Percentiles rank a stretch among this genome's conserved stretches.
These are phyloP conservation scores for Hymenoscyphus fraxineus DNA, from an alignment of 2,329 filamentous ascomycete species.

Conservation along the genomic window DNA sequence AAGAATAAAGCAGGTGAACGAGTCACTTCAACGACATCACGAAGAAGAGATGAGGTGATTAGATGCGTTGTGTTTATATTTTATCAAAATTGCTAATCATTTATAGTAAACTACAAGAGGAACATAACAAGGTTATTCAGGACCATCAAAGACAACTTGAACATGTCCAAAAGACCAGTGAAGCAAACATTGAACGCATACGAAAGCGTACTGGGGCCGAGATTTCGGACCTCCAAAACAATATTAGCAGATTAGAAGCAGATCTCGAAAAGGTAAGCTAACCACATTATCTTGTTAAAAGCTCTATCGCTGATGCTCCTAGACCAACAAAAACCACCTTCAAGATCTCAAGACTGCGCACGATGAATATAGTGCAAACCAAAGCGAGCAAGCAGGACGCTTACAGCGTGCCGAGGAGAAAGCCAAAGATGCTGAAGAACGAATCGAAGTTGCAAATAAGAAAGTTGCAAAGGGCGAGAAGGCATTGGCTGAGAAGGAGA, in stretches of 20 bases:
- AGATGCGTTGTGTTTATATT: background rate
- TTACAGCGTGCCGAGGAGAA: slow-evolving; percentile 40
- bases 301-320: slow-evolving; percentile 13
- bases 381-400: slow-evolving; percentile 28
- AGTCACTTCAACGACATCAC: slow-evolving; percentile 67
- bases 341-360: slow-evolving; percentile 57
- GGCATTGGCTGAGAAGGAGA: slow-evolving; percentile 47
- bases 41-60: slow-evolving; percentile 59
- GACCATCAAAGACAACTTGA: slow-evolving; percentile 43
- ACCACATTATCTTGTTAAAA: background rate
- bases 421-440: slow-evolving; percentile 38
- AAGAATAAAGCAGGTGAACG: slow-evolving; percentile 51
- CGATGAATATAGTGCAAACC: slow-evolving; percentile 46
- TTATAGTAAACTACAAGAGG: slow-evolving; percentile 31
- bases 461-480: slow-evolving; percentile 32
- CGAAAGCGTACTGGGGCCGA: slow-evolving; percentile 55
- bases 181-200: slow-evolving; percentile 48
- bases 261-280: slow-evolving; percentile 54
- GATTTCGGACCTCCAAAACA: slow-evolving; percentile 58
- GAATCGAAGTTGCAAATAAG: slow-evolving; percentile 33
- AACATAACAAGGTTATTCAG: slow-evolving; percentile 33
- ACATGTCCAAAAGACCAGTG: slow-evolving; percentile 44
- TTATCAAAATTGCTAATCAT: slow-evolving; percentile 18
- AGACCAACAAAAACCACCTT: slow-evolving; percentile 57
- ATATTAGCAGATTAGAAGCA: slow-evolving; percentile 58